Conservation (phyloP, 306 rosid species). For the Fragaria iinumae region DNA sequence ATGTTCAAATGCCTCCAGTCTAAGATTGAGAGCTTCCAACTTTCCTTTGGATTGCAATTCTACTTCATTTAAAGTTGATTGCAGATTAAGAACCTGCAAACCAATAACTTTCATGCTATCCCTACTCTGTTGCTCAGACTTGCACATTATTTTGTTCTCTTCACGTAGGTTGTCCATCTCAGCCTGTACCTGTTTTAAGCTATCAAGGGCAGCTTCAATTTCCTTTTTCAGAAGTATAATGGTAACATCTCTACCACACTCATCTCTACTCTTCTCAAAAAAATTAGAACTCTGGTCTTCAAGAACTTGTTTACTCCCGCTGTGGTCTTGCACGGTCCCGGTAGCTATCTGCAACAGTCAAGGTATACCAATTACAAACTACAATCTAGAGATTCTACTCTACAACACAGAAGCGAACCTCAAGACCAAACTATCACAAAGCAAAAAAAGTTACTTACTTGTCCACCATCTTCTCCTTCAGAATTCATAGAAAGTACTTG, state of each 20-base stretch:
- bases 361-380: constrained; percentile 36
- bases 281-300: constrained; percentile 32
- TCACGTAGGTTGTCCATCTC: constrained; percentile 69
- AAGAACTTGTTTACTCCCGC: constrained; percentile 21
- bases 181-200: constrained; percentile 72
- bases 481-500: constrained; percentile 33
- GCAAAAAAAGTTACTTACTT: constrained; percentile 55
- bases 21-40: constrained; percentile 51
- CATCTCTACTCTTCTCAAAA: constrained; percentile 26
- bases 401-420: constrained; percentile 36
- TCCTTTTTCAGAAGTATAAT: constrained; percentile 75
- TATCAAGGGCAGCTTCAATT: constrained; percentile 75
- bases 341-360: constrained; percentile 64
- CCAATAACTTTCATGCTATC: constrained; percentile 49
- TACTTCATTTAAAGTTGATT: constrained; percentile 47
- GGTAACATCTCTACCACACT: constrained; percentile 52
- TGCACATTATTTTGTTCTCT: constrained; percentile 61
- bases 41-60: constrained; percentile 55
- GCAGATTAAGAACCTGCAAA: constrained; percentile 53
- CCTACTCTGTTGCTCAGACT: constrained; percentile 48
- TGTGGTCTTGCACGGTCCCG: constrained; percentile 32
- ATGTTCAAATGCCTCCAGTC: constrained; percentile 46
- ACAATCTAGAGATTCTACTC: constrained; percentile 28
- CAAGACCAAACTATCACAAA: constrained; percentile 34
- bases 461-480: constrained; percentile 41